These are phyloP conservation scores for Cordyceps farinosa DNA, from an alignment of 2,329 filamentous ascomycete genomes.

Conservation along the genomic window DNA sequence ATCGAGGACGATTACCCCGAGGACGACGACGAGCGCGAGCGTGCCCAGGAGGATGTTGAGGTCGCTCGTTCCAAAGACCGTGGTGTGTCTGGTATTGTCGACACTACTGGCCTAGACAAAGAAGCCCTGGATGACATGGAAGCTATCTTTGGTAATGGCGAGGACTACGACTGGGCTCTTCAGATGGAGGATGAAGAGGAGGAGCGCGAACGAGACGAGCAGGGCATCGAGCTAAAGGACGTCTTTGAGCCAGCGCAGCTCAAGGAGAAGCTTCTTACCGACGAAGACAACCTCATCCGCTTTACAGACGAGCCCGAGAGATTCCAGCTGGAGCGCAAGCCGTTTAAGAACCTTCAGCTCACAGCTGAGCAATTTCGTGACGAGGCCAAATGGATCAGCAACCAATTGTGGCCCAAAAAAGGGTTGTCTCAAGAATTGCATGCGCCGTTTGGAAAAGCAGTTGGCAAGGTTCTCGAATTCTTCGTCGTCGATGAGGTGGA, in stretches of 20 bases:
- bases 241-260: conserved; percentile 97
- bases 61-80: conserved; percentile 76
- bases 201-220: conserved; percentile 72
- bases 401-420: conserved; percentile 86
- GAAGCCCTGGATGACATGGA: conserved; percentile 94
- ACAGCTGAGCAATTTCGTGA: conserved; percentile 83
- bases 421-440: conserved; percentile 67
- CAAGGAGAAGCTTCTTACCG: conserved; percentile 89
- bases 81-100: conserved; percentile 66
- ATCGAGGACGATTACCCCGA: conserved; percentile 95
- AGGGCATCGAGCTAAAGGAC: conserved; percentile 89
- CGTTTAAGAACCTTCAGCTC: conserved; percentile 78
- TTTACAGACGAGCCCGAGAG: conserved; percentile 87
- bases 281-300: conserved; percentile 89
- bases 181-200: conserved; percentile 85
- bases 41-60: conserved; percentile 79
- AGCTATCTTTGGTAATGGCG: conserved; percentile 90
- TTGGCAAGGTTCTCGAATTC: conserved; percentile 90
- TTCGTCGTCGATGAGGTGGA: conserved; percentile 93
- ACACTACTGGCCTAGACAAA: conserved; percentile 83
- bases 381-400: conserved; percentile 88
- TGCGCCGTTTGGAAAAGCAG: conserved; percentile 78
- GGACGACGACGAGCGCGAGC: conserved; percentile 73
- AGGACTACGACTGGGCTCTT: conserved; percentile 93
- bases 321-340: conserved; percentile 85